These are phyloP conservation scores for Cyclotella cryptica DNA, from an alignment of 108 stramenopile genomes.

Conservation along the genomic window DNA sequence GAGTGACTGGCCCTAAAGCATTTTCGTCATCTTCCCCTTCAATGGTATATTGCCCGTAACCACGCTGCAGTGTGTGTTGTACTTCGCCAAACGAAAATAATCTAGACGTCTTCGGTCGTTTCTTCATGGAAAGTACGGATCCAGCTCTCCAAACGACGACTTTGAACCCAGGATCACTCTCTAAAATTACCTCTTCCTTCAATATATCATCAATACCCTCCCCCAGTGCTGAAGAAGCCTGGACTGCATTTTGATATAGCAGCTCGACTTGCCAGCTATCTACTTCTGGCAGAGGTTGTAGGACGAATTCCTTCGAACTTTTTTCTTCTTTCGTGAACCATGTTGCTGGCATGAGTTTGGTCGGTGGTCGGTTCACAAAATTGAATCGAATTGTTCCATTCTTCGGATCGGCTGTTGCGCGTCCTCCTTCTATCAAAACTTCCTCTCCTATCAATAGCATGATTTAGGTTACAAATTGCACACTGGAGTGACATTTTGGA, in stretches of 20 bases:
- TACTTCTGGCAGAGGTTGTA: conserved; percentile 56
- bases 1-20: conserved; percentile 67
- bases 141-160: conserved; percentile 48
- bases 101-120: conserved; percentile 47
- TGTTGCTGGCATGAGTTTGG: conserved; percentile 64
- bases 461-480: too few relatives aligned
- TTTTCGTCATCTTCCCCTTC: conserved; percentile 87
- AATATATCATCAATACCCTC: conserved; percentile 63
- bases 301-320: conserved; percentile 52
- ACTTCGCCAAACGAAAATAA: conserved; percentile 60
- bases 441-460: conserved; percentile 14
- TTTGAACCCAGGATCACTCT: conserved; percentile 52
- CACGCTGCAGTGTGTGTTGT: conserved; percentile 72
- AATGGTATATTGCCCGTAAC: conserved; percentile 64
- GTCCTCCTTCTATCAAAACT: conserved; percentile 69
- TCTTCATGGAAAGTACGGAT: conserved; percentile 52
- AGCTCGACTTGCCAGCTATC: conserved; percentile 65
- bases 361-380: conserved; percentile 54
- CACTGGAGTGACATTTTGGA: too few relatives aligned
- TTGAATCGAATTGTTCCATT: conserved; percentile 62
- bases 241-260: conserved; percentile 72
- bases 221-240: conserved; percentile 57
- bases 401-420: conserved; percentile 71
- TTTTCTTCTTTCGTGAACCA: conserved; percentile 76
- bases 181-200: conserved; percentile 60